Conservation (phyloP, 148 eudicot genomes). For the Rhododendron ferrugineum region DNA sequence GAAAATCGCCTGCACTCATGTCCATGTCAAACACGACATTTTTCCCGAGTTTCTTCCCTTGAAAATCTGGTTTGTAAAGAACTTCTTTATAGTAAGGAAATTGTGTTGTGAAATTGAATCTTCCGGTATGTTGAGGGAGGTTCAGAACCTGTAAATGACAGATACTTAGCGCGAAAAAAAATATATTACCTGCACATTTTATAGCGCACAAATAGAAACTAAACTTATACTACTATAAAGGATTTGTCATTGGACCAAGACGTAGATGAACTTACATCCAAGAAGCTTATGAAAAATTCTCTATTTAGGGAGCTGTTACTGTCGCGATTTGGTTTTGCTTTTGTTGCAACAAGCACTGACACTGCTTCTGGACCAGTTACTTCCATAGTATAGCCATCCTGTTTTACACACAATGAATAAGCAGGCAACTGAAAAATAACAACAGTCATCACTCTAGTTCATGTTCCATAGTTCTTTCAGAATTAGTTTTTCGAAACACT, state of each 20-base stretch:
- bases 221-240: not conserved
- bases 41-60: slow-evolving; percentile 11
- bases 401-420: slow-evolving; percentile 4
- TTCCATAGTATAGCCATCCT: slow-evolving; percentile 89
- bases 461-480: not conserved
- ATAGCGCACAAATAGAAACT: not conserved
- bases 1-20: slow-evolving; percentile 88
- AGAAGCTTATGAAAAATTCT: slow-evolving; percentile 51
- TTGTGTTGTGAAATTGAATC: slow-evolving; percentile 69
- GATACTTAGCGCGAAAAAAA: not conserved
- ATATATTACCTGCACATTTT: not conserved
- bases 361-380: slow-evolving; percentile 46
- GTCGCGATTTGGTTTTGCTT: slow-evolving; percentile 60
- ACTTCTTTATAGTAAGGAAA: slow-evolving; percentile 54
- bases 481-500: not conserved
- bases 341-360: slow-evolving; percentile 64
- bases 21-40: slow-evolving; percentile 79
- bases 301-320: slow-evolving; percentile 37
- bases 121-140: slow-evolving; percentile 53
- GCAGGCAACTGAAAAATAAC: not conserved
- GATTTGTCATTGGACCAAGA: not conserved
- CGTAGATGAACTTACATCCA: slow-evolving; percentile 49
- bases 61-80: slow-evolving; percentile 46
- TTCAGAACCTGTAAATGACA: slow-evolving; percentile 51
- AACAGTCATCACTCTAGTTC: not conserved